Percentiles rank a stretch among this genome's conserved stretches.
phyloP scores from a whole-genome alignment of 108 stramenopile genomes.

The Schizochytrium sp. region DNA sequence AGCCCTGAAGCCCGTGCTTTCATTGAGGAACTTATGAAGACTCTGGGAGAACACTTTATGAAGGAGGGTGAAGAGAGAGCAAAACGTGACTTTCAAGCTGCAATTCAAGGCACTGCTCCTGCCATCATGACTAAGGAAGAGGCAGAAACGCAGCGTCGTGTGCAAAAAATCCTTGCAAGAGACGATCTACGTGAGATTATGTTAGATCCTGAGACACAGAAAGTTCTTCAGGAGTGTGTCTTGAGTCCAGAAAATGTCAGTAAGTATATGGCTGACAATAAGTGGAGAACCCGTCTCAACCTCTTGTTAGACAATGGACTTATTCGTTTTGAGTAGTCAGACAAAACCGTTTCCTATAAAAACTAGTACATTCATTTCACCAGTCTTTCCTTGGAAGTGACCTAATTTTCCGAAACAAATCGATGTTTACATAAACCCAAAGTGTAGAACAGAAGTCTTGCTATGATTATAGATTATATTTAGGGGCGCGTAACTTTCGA shows the following conservation, averaged over 20 bases:
- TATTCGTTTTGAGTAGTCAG: not conserved
- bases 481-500: too few species aligned
- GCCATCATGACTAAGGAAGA: constrained; percentile 54
- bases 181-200: constrained; percentile 38
- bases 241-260: not conserved
- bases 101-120: not conserved
- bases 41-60: constrained; percentile 22
- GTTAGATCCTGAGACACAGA: constrained; percentile 30
- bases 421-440: too few species aligned
- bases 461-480: too few species aligned
- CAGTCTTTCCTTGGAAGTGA: too few species aligned
- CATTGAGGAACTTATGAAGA: constrained; percentile 38
- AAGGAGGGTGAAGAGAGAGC: constrained; percentile 21
- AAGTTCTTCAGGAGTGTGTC: constrained; percentile 23
- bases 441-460: too few species aligned
- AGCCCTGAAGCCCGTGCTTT: constrained; percentile 39
- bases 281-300: constrained; percentile 25
- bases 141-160: constrained; percentile 15
- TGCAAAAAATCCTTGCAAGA: not conserved
- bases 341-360: too few species aligned
- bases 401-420: too few species aligned
- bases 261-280: not conserved
- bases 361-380: too few species aligned
- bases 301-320: constrained; percentile 42
- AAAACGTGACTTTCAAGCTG: not conserved